Evolutionary conservation across 2,329 filamentous ascomycete genomes (phyloP).

Genomic region (Tolypocladium capitatum): DNA sequence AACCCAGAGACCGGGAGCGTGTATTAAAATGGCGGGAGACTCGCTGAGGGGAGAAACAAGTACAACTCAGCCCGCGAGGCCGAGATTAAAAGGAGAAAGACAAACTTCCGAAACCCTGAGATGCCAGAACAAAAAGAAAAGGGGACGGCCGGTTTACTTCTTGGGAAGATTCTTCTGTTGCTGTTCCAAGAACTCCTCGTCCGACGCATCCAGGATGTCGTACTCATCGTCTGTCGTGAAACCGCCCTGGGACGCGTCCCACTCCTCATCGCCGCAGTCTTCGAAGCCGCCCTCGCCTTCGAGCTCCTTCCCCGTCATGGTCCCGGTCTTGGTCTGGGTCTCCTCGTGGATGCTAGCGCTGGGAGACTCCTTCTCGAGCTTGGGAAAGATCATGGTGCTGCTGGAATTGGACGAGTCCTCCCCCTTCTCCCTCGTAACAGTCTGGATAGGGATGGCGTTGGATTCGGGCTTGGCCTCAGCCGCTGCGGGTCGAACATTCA

Average conservation of each 20-base stretch:
- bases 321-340: slow-evolving; percentile 38
- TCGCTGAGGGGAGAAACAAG: background rate
- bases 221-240: slow-evolving; percentile 98
- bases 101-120: background rate
- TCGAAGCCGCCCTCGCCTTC: slow-evolving; percentile 27
- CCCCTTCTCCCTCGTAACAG: slow-evolving; percentile 14
- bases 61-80: background rate
- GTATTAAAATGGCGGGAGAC: background rate
- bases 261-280: slow-evolving; percentile 45
- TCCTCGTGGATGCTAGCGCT: slow-evolving; percentile 63
- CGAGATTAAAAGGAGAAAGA: slow-evolving; percentile 4
- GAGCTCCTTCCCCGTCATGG: slow-evolving; percentile 40
- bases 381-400: slow-evolving; percentile 92
- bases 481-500: slow-evolving; percentile 47
- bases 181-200: slow-evolving; percentile 63
- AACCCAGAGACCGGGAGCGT: background rate
- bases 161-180: slow-evolving; percentile 28
- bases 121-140: background rate
- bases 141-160: slow-evolving; percentile 17
- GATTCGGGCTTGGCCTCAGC: slow-evolving; percentile 13
- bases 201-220: slow-evolving; percentile 88
- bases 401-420: slow-evolving; percentile 14
- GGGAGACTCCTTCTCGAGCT: slow-evolving; percentile 87
- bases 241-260: slow-evolving; percentile 52
- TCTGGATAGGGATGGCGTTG: slow-evolving; percentile 6